Evolutionary conservation across 2,329 filamentous ascomycete species (phyloP).

Genomic region (Alternaria consortialis): DNA sequence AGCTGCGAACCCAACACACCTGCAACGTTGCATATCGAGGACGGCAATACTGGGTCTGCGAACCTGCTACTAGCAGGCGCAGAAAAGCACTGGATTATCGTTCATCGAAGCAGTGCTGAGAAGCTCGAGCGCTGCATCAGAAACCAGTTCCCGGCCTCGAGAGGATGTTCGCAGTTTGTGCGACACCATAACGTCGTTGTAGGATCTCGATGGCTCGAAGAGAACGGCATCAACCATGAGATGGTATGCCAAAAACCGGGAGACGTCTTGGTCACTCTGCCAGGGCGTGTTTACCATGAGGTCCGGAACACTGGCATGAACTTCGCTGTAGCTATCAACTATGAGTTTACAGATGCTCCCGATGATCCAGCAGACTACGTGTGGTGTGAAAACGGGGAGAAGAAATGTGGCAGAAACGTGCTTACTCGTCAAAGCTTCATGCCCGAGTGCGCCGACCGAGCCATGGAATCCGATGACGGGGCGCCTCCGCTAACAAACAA

Average conservation of each 20-base stretch:
- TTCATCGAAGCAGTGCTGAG: constrained; percentile 11
- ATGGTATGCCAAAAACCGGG: constrained; percentile 8
- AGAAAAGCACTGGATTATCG: constrained; percentile 20
- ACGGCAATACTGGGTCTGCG: constrained; percentile 13
- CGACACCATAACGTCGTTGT: constrained; percentile 15
- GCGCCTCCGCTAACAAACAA: constrained; percentile 3
- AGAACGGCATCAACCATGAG: constrained; percentile 13
- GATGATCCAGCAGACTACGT: constrained; percentile 10
- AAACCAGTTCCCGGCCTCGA: constrained; percentile 1
- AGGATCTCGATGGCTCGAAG: constrained; percentile 10
- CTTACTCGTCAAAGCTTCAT: constrained; percentile 14
- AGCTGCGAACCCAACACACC: constrained; percentile 9
- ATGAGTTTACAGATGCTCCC: constrained; percentile 13
- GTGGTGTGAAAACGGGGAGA: constrained; percentile 9
- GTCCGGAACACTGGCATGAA: constrained; percentile 18
- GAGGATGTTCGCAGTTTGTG: constrained; percentile 18
- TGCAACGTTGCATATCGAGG: constrained; percentile 15
- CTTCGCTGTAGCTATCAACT: constrained; percentile 18
- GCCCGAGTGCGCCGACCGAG: neutral
- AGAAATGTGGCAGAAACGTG: constrained; percentile 9
- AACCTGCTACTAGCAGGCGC: constrained; percentile 19
- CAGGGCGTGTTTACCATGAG: constrained; percentile 14
- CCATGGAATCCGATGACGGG: neutral
- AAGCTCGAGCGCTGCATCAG: constrained; percentile 10
- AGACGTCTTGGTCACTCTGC: constrained; percentile 18